A percentile compares a stretch with the other conserved stretches of the same genome.
phyloP scores from a whole-genome alignment of 495 filamentous ascomycete species.

The Terfezia claveryi region DNA sequence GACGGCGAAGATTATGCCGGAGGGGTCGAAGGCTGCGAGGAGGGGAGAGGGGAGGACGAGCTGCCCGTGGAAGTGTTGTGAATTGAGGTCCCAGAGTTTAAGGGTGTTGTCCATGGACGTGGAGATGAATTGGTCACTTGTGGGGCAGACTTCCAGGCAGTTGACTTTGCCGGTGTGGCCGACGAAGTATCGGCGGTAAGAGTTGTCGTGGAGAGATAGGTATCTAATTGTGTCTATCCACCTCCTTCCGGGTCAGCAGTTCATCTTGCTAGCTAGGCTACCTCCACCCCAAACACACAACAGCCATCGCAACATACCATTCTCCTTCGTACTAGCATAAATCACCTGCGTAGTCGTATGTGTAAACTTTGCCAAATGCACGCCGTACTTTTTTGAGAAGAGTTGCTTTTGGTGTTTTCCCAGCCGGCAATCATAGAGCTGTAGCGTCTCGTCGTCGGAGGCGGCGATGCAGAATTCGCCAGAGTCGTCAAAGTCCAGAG shows the following conservation, averaged over 20 bases:
- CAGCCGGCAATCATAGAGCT: constrained; percentile 79
- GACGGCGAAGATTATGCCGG: constrained; percentile 74
- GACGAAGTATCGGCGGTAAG: constrained; percentile 82
- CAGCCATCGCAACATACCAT: constrained; percentile 30
- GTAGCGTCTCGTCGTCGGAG: constrained; percentile 78
- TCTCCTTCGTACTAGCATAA: constrained; percentile 86
- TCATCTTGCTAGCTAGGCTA: neutral
- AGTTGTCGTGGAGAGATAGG: constrained; percentile 83
- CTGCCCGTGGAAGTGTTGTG: constrained; percentile 33
- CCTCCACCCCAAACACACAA: neutral
- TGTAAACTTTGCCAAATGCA: constrained; percentile 80
- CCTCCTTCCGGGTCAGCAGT: neutral
- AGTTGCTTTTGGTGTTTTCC: constrained; percentile 68
- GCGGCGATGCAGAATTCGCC: constrained; percentile 75
- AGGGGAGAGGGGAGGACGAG: constrained; percentile 56
- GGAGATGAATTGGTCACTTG: constrained; percentile 74
- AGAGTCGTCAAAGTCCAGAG: constrained; percentile 86
- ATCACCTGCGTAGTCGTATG: constrained; percentile 72
- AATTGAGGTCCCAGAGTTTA: constrained; percentile 60
- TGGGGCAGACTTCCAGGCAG: constrained; percentile 46
- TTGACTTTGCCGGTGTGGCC: constrained; percentile 73
- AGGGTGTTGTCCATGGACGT: constrained; percentile 75
- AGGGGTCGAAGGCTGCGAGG: constrained; percentile 70
- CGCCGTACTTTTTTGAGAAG: constrained; percentile 83
- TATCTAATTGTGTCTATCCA: constrained; percentile 58